Evolutionary conservation across 208 protist genomes (phyloP), one percentile per base, ranked within the genome.

Genomic region (Trypanosoma scelopori): DNA sequence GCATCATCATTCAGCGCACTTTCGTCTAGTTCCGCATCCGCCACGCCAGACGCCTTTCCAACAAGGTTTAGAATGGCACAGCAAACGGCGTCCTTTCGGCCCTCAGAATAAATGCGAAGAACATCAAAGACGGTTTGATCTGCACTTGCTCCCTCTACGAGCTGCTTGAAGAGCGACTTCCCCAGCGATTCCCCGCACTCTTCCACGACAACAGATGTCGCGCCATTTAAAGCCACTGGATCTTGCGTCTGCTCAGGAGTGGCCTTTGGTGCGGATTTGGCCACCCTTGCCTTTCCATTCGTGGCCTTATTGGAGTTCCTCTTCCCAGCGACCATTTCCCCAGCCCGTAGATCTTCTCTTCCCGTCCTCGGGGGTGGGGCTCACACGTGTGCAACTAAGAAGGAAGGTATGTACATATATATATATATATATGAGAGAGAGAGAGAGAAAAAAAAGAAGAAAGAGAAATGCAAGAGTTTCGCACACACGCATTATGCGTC

Each of bases 1-100:
- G 76, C 76, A 27, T 78, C 84, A 18, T 91, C 85, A 5, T 66
- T 69, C 18, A 96, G 57, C 25, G 79, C 84, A 41, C 56, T 71
- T 41, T 46, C 56, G 30, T 89, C 83, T 30, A 94, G 63, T 77
- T 94, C 87, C 16, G 84, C 87, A 28, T 89, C 73, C 0, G 57
- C 74, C 13, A 87, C 85, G n/a, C 91, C 91, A 1, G 85, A 80
- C 18, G 84, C 85, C 69, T 86, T 89, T 23, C 76, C 73, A 16
- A 94, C 47, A 13, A 92, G 52, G 74, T 92, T 92, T 30, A 96
- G 62, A n/a, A 96, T 35, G 1, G 67, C 76, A 55, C 80, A 89
- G n/a, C 92, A 74, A 22, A 83, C 79, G 2, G 47, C 59, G 43
- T 74, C 72, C 22, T 39, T 58, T 46, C 71, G 74, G 5, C 71